These are phyloP conservation scores for Mortierella sp. DNA, from an alignment of 371 early-diverging fungal genomes.

Conservation along the genomic window DNA sequence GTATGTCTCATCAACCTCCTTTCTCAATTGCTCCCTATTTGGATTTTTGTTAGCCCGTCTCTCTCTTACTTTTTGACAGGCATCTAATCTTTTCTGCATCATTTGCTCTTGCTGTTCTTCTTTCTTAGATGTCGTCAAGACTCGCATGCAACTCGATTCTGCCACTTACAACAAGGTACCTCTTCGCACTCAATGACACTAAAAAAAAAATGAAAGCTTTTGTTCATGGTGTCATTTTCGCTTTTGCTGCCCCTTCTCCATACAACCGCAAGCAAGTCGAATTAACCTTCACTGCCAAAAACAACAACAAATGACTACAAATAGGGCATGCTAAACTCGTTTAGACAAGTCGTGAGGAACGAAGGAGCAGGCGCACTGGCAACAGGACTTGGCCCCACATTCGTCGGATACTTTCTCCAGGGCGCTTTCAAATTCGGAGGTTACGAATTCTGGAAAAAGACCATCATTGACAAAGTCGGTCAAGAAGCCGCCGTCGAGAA, in stretches of 20 bases:
- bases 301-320: too few species aligned
- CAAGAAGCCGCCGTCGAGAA: constrained; percentile 81
- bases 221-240: neutral
- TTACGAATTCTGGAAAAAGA: constrained; percentile 91
- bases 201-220: neutral
- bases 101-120: neutral
- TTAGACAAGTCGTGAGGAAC: constrained; percentile 76
- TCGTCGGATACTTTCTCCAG: constrained; percentile 87
- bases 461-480: constrained; percentile 77
- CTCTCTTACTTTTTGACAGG: neutral
- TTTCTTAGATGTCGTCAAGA: constrained; percentile 73
- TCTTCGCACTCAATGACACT: neutral
- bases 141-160: constrained; percentile 76
- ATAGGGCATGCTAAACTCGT: constrained; percentile 56
- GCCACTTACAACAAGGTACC: constrained; percentile 72
- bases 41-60: neutral
- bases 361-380: constrained; percentile 88
- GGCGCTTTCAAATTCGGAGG: constrained; percentile 93
- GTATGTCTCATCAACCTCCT: neutral
- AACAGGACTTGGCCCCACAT: constrained; percentile 88
- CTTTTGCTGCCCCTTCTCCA: neutral
- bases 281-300: neutral
- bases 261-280: neutral
- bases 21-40: neutral
- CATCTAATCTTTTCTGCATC: neutral